Conservation (phyloP, 2,329 filamentous ascomycete species). For the Trichophyton verrucosum region DNA sequence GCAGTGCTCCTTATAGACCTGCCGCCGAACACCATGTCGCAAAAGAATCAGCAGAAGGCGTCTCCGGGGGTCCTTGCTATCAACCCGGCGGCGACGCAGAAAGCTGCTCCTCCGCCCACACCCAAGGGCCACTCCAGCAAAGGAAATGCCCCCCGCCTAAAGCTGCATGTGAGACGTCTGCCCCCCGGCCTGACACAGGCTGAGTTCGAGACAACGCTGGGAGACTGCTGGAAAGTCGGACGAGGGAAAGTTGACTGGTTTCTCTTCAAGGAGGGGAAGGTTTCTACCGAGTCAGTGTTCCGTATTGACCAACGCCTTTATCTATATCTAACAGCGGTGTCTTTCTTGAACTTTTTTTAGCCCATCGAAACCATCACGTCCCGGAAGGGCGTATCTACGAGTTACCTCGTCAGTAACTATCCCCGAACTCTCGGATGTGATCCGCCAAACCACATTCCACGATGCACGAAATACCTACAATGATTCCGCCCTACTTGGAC, state of each 20-base stretch:
- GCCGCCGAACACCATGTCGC: background rate
- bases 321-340: constrained; percentile 1
- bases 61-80: constrained; percentile 35
- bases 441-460: constrained; percentile 59
- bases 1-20: too few relatives aligned
- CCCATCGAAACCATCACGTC: constrained; percentile 71
- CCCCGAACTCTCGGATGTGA: constrained; percentile 52
- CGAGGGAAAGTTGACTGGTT: constrained; percentile 77
- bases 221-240: constrained; percentile 69
- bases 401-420: constrained; percentile 61
- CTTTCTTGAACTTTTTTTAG: constrained; percentile 31
- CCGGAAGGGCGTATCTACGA: constrained; percentile 71
- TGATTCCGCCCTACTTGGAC: constrained; percentile 60
- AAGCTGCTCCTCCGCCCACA: background rate
- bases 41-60: background rate
- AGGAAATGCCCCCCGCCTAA: constrained; percentile 53
- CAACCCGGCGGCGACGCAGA: constrained; percentile 34
- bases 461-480: constrained; percentile 68
- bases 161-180: constrained; percentile 71
- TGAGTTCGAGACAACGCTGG: constrained; percentile 62
- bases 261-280: constrained; percentile 59
- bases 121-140: constrained; percentile 30
- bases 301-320: background rate
- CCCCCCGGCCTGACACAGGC: constrained; percentile 70
- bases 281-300: constrained; percentile 63